phyloP scores from a whole-genome alignment of 345 rosid species.

The Triadica sebifera region DNA sequence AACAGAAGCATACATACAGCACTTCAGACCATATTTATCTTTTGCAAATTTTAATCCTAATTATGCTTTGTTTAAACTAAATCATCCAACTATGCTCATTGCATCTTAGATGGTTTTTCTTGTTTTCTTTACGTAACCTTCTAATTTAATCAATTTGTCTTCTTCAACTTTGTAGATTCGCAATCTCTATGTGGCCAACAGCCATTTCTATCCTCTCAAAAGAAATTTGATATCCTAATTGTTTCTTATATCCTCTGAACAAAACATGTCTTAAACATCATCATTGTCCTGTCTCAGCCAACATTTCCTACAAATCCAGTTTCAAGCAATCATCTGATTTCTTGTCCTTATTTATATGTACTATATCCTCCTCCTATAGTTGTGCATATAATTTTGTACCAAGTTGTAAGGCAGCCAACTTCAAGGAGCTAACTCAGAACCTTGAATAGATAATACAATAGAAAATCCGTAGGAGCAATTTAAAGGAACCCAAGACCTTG shows the following conservation, averaged over 20 bases:
- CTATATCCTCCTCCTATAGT: neutral
- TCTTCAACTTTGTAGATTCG: neutral
- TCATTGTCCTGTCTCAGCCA: neutral
- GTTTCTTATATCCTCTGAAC: neutral
- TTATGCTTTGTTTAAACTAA: too few species aligned
- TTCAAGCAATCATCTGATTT: slow-evolving; percentile 1
- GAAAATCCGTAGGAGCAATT: neutral
- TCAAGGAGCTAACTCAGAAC: neutral
- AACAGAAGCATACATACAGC: too few species aligned
- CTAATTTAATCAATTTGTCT: too few species aligned
- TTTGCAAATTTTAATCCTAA: too few species aligned
- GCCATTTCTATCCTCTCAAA: neutral
- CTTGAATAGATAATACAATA: neutral
- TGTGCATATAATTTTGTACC: neutral
- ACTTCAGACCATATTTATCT: too few species aligned
- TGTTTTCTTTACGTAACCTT: too few species aligned
- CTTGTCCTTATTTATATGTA: neutral
- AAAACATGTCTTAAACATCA: neutral
- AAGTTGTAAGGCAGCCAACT: neutral
- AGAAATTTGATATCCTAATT: neutral
- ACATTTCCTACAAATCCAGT: neutral
- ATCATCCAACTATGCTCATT: too few species aligned
- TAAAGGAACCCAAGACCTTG: neutral
- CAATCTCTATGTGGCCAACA: neutral
- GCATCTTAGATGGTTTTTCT: too few species aligned